Conservation (phyloP, 2,329 filamentous ascomycete species). For the Pochonia chlamydosporia region DNA sequence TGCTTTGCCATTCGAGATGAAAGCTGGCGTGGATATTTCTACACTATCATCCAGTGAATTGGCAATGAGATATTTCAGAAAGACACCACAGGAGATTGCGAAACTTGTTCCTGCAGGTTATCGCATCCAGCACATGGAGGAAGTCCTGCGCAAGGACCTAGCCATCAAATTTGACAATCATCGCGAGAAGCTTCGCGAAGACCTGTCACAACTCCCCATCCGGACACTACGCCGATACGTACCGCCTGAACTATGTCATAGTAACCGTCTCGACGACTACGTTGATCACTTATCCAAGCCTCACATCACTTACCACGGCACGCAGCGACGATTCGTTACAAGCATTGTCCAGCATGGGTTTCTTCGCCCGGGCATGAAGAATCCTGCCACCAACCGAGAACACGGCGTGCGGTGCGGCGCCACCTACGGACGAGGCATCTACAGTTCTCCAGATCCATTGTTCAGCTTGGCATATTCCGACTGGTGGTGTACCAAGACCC, state of each 20-base stretch:
- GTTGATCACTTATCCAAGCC: constrained; percentile 29
- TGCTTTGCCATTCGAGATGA: not conserved
- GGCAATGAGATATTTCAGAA: constrained; percentile 24
- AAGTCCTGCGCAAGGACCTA: constrained; percentile 28
- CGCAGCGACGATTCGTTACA: constrained; percentile 25
- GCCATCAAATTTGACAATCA: constrained; percentile 22
- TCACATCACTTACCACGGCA: constrained; percentile 35
- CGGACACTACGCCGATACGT: constrained; percentile 7
- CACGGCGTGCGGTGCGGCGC: constrained; percentile 19
- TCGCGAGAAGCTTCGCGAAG: constrained; percentile 18
- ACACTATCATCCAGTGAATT: constrained; percentile 19
- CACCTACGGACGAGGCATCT: constrained; percentile 36
- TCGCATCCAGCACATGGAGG: constrained; percentile 33
- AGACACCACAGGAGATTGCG: constrained; percentile 27
- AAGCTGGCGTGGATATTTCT: not conserved
- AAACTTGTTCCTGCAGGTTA: constrained; percentile 21
- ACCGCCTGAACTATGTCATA: constrained; percentile 12
- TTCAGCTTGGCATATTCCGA: constrained; percentile 32
- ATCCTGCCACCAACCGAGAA: constrained; percentile 5
- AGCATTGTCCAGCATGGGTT: constrained; percentile 40
- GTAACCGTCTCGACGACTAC: constrained; percentile 20
- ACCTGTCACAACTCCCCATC: constrained; percentile 13
- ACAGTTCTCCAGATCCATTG: constrained; percentile 33
- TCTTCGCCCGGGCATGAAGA: constrained; percentile 24
- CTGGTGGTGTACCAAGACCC: constrained; percentile 20